These are phyloP conservation scores for Zygoascus tannicola DNA, from an alignment of 805 yeast species.

Conservation along the genomic window DNA sequence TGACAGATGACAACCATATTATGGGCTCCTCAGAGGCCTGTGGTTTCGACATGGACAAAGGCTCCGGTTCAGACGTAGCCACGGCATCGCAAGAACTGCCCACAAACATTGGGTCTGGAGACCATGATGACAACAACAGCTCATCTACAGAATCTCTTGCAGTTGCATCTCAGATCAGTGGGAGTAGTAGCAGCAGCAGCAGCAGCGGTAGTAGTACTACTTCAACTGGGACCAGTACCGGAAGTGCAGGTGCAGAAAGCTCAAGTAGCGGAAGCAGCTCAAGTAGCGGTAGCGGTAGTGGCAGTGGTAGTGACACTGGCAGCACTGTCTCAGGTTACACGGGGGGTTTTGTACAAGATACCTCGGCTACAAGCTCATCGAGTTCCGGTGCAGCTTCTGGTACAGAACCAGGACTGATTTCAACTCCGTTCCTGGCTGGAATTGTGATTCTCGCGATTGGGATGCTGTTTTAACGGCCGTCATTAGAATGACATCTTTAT, in stretches of 20 bases:
- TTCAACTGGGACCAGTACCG: background rate
- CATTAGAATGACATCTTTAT: too few relatives aligned
- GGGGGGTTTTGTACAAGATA: background rate
- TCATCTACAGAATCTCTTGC: background rate
- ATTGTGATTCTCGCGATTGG: too few relatives aligned
- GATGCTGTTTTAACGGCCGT: too few relatives aligned
- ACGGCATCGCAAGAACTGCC: slow-evolving; percentile 10
- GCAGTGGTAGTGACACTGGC: slow-evolving; percentile 11
- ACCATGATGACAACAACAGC: slow-evolving; percentile 5
- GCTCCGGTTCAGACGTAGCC: slow-evolving; percentile 10
- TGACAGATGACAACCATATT: slow-evolving; percentile 54
- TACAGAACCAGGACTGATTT: background rate
- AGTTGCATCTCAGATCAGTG: slow-evolving; percentile 13
- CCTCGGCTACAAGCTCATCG: background rate
- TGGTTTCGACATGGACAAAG: slow-evolving; percentile 44
- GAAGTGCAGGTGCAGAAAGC: slow-evolving; percentile 1
- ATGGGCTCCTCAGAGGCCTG: slow-evolving; percentile 53
- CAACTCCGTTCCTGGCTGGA: background rate
- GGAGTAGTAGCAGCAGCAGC: slow-evolving; percentile 8
- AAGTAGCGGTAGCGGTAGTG: slow-evolving; percentile 10
- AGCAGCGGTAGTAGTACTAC: slow-evolving; percentile 5
- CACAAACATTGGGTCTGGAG: slow-evolving; percentile 9
- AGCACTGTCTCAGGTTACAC: slow-evolving; percentile 26
- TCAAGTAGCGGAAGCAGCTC: slow-evolving; percentile 4
- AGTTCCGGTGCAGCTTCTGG: background rate